A percentile compares a stretch with the other conserved stretches of the same genome.
These are phyloP conservation scores for Candida sanyiensis DNA, from an alignment of 805 yeast species.

Conservation along the genomic window DNA sequence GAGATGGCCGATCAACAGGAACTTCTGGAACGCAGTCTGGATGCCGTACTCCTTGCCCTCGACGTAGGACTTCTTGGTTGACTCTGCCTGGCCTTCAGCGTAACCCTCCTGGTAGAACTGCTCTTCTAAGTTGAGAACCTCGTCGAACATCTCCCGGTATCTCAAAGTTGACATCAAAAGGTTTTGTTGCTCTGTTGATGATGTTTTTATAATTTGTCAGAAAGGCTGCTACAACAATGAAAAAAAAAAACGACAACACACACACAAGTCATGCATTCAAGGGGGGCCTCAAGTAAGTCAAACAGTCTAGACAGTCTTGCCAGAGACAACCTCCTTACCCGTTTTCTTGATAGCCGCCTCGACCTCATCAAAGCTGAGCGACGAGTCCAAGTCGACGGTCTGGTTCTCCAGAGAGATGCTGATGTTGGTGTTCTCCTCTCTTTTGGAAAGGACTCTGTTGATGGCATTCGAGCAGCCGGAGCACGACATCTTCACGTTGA, in stretches of 20 bases:
- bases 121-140: slow-evolving; percentile 54
- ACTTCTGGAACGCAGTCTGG: slow-evolving; percentile 71
- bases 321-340: slow-evolving; percentile 75
- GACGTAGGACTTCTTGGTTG: slow-evolving; percentile 48
- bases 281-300: too few relatives aligned
- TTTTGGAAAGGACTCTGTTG: slow-evolving; percentile 60
- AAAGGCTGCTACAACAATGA: background rate
- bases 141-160: slow-evolving; percentile 34
- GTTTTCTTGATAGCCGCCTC: slow-evolving; percentile 78
- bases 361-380: slow-evolving; percentile 70
- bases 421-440: slow-evolving; percentile 68
- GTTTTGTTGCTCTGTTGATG: too few relatives aligned
- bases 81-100: slow-evolving; percentile 61
- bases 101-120: slow-evolving; percentile 63
- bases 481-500: slow-evolving; percentile 81
- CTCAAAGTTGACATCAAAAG: slow-evolving; percentile 25
- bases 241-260: background rate
- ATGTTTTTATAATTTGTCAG: background rate
- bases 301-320: slow-evolving; percentile 38
- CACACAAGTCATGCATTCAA: too few relatives aligned
- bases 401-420: slow-evolving; percentile 77
- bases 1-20: slow-evolving; percentile 63
- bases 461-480: slow-evolving; percentile 87
- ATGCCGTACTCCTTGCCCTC: slow-evolving; percentile 87
- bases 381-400: slow-evolving; percentile 70